Evolutionary conservation across 441 rosid genomes (phyloP).

Genomic region (Adansonia gregorii): DNA sequence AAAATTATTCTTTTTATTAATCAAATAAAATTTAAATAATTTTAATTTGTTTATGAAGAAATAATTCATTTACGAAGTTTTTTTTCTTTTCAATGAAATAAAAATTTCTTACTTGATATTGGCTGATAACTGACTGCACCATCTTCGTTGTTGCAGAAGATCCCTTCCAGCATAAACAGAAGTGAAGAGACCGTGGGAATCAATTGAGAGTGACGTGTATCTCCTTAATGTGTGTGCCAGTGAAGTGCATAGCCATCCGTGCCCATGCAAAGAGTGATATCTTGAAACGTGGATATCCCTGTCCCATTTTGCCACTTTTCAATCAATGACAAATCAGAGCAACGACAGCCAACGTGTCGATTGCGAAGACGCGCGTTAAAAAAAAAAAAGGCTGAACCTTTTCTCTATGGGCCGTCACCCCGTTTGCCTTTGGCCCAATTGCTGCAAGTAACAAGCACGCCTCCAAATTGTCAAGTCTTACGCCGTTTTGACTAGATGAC

Average conservation of each 20-base stretch:
- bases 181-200: background rate
- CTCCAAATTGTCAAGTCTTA: conserved; percentile 8
- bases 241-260: conserved; percentile 3
- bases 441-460: background rate
- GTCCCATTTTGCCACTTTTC: background rate
- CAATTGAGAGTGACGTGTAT: background rate
- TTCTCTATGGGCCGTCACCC: conserved; percentile 16
- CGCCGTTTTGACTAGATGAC: conserved; percentile 18
- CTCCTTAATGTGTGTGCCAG: conserved; percentile 20
- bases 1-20: too few species aligned
- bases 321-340: background rate
- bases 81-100: too few species aligned
- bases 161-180: background rate
- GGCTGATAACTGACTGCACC: background rate
- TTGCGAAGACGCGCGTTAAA: background rate
- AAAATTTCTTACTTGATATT: background rate
- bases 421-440: background rate
- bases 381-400: background rate
- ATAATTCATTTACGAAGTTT: too few species aligned
- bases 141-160: background rate
- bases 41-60: too few species aligned
- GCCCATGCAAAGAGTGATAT: background rate
- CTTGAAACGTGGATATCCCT: conserved; percentile 1
- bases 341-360: background rate
- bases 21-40: too few species aligned